Evolutionary conservation across 345 rosid genomes (phyloP).

Genomic region (Clarkia xantiana): DNA sequence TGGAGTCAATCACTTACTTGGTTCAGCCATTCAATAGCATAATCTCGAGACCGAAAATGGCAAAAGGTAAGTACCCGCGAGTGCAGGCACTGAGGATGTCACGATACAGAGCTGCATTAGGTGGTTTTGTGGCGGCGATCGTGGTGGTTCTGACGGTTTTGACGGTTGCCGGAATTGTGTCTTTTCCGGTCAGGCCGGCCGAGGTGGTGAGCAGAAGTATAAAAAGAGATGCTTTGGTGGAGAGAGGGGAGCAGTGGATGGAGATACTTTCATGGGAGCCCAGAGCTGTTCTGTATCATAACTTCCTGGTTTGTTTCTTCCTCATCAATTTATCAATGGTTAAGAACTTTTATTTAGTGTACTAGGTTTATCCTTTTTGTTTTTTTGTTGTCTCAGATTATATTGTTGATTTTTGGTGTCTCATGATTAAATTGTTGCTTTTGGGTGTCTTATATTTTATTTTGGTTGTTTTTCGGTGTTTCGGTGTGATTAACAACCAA

Average conservation of each 20-base stretch:
- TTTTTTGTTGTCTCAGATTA: too few species aligned
- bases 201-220: neutral
- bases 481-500: too few species aligned
- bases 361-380: too few species aligned
- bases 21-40: conserved; percentile 1
- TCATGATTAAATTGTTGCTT: too few species aligned
- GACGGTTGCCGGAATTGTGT: conserved; percentile 5
- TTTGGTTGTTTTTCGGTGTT: too few species aligned
- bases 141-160: conserved; percentile 2
- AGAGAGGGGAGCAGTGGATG: conserved; percentile 16
- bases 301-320: conserved; percentile 12
- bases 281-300: conserved; percentile 15
- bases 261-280: conserved; percentile 21
- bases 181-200: too few species aligned
- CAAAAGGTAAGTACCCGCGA: conserved; percentile 11
- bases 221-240: conserved; percentile 8
- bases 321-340: too few species aligned
- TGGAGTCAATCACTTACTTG: neutral
- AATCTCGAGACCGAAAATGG: conserved; percentile 4
- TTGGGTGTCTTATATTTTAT: too few species aligned
- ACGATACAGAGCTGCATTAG: conserved; percentile 1
- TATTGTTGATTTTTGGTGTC: too few species aligned
- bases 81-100: conserved; percentile 4
- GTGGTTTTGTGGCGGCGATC: neutral
- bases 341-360: too few species aligned